These are phyloP conservation scores for Colletotrichum kahawae DNA, from an alignment of 2,329 filamentous ascomycete genomes.

Conservation along the genomic window DNA sequence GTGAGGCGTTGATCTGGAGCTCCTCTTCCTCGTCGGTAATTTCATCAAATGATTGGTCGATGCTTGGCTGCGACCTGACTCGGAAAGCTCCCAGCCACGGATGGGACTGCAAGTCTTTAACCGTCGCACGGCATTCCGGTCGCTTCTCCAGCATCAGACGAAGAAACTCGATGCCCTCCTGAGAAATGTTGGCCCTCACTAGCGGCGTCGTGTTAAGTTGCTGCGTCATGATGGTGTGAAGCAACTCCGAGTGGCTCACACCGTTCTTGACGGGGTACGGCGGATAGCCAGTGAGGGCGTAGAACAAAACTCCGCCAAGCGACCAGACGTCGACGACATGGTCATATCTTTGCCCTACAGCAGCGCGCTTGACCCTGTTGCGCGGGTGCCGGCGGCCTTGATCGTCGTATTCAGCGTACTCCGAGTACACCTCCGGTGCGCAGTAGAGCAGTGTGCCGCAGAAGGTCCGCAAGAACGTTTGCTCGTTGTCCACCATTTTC, in stretches of 20 bases:
- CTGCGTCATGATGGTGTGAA: slow-evolving; percentile 85
- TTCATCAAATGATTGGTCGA: slow-evolving; percentile 62
- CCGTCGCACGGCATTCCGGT: slow-evolving; percentile 77
- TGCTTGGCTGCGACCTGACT: slow-evolving; percentile 28
- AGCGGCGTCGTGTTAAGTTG: slow-evolving; percentile 72
- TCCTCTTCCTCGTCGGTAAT: slow-evolving; percentile 63
- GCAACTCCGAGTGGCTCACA: slow-evolving; percentile 77
- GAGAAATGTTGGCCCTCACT: slow-evolving; percentile 61
- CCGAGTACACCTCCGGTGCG: slow-evolving; percentile 93
- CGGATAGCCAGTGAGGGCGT: slow-evolving; percentile 77
- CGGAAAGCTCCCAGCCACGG: slow-evolving; percentile 67
- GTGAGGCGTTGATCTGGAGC: slow-evolving; percentile 63
- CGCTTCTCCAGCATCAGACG: slow-evolving; percentile 81
- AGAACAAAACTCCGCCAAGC: slow-evolving; percentile 89
- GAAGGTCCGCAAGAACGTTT: slow-evolving; percentile 94
- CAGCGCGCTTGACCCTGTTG: slow-evolving; percentile 64
- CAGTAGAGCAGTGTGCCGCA: slow-evolving; percentile 96
- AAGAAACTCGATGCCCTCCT: slow-evolving; percentile 75
- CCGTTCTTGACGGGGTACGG: slow-evolving; percentile 83
- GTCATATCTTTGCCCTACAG: slow-evolving; percentile 73
- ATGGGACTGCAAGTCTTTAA: slow-evolving; percentile 72
- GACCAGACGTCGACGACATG: slow-evolving; percentile 98
- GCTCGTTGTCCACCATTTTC: slow-evolving; percentile 88
- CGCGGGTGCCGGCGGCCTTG: slow-evolving; percentile 66
- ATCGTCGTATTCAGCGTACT: slow-evolving; percentile 72